Evolutionary conservation across 2,329 filamentous ascomycete genomes (phyloP).

Genomic region (Cladosporium halotolerans): DNA sequence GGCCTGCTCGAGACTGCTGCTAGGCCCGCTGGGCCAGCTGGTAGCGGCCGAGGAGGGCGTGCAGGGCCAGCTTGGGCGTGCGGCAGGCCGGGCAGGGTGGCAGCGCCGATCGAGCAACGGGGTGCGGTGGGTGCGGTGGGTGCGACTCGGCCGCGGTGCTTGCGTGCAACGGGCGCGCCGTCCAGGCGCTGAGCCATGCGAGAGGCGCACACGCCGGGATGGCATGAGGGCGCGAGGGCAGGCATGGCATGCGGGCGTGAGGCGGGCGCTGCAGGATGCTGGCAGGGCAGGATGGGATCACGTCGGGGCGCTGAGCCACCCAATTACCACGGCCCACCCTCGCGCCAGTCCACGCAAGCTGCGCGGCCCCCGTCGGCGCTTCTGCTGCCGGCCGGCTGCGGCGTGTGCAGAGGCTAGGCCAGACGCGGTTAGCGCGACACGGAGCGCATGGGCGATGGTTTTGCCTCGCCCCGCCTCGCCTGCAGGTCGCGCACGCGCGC

Average conservation of each 20-base stretch:
- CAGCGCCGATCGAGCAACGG: conserved; percentile 4
- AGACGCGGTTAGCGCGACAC: background rate
- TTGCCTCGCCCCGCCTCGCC: background rate
- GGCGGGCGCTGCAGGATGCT: background rate
- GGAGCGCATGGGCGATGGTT: conserved; percentile 7
- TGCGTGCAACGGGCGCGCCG: conserved; percentile 1
- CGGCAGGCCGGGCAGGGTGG: background rate
- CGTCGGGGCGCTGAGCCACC: conserved; percentile 12
- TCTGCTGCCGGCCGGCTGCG: conserved; percentile 5
- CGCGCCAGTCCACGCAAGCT: conserved; percentile 6
- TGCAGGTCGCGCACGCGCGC: conserved; percentile 6
- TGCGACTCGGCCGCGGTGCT: background rate
- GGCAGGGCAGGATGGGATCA: conserved; percentile 8
- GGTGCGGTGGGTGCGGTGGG: conserved; percentile 1
- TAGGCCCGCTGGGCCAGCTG: background rate
- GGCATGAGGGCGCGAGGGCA: too few relatives aligned
- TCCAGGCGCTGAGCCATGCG: conserved; percentile 5
- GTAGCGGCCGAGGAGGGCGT: background rate
- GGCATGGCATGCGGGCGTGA: too few relatives aligned
- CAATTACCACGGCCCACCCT: conserved; percentile 11
- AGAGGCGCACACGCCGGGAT: too few relatives aligned
- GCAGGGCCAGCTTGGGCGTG: background rate
- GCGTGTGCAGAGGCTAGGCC: conserved; percentile 8
- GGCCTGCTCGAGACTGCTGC: background rate
- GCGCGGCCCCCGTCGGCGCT: conserved; percentile 9